phyloP scores from a whole-genome alignment of 352 stramenopile genomes.

The Salisapilia sapeloensis region DNA sequence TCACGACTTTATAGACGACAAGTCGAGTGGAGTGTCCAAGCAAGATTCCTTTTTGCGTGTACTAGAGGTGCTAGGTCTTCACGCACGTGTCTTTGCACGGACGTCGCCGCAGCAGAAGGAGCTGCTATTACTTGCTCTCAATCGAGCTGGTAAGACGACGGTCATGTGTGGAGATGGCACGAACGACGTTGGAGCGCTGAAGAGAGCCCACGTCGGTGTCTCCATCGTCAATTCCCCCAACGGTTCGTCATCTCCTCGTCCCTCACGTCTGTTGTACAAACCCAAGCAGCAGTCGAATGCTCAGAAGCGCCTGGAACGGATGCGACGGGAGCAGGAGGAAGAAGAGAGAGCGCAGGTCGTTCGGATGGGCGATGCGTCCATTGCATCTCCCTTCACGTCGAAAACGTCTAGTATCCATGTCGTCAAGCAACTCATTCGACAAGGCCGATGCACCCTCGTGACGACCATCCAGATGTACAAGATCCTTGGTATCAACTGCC shows the following conservation, averaged over 20 bases:
- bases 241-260: too few relatives aligned
- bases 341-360: slow-evolving; percentile 52
- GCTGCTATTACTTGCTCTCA: slow-evolving; percentile 79
- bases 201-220: slow-evolving; percentile 86
- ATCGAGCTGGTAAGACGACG: slow-evolving; percentile 66
- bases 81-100: slow-evolving; percentile 77
- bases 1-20: slow-evolving; percentile 5
- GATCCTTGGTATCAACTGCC: slow-evolving; percentile 89
- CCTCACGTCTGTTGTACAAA: not conserved
- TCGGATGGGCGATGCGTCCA: slow-evolving; percentile 90
- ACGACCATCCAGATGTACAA: slow-evolving; percentile 93
- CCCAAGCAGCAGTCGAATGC: slow-evolving; percentile 1
- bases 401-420: slow-evolving; percentile 62
- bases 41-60: slow-evolving; percentile 10
- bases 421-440: slow-evolving; percentile 84
- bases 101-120: slow-evolving; percentile 89
- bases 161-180: slow-evolving; percentile 94
- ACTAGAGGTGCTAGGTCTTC: slow-evolving; percentile 13
- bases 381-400: slow-evolving; percentile 94
- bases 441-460: slow-evolving; percentile 92
- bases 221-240: slow-evolving; percentile 78
- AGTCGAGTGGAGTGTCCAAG: slow-evolving; percentile 9
- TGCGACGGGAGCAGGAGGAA: slow-evolving; percentile 8
- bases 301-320: slow-evolving; percentile 3
- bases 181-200: slow-evolving; percentile 89